phyloP scores from a whole-genome alignment of 441 rosid species.

The Syzygium malaccense region DNA sequence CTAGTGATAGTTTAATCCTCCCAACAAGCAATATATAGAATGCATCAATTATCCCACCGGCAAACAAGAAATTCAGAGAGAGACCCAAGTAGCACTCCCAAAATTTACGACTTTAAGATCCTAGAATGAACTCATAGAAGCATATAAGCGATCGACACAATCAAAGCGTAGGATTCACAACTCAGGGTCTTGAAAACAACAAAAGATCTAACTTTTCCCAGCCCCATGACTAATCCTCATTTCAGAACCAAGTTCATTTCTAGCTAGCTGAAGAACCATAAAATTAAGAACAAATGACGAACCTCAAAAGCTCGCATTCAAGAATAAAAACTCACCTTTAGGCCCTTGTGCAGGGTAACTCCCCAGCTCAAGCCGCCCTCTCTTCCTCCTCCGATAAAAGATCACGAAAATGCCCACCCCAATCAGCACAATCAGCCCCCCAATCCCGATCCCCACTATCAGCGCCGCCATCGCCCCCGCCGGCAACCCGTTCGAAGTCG shows the following conservation, averaged over 20 bases:
- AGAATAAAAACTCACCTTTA: neutral
- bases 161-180: neutral
- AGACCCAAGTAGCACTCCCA: neutral
- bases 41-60: neutral
- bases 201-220: neutral
- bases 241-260: neutral
- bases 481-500: neutral
- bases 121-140: neutral
- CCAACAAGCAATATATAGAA: neutral
- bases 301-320: neutral
- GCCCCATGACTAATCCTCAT: neutral
- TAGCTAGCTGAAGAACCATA: neutral
- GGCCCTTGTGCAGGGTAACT: neutral
- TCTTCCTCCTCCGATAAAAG: conserved; percentile 6
- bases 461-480: neutral
- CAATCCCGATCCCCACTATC: conserved; percentile 1
- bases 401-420: conserved; percentile 1
- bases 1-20: neutral
- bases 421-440: neutral
- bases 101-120: neutral
- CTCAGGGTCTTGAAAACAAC: neutral
- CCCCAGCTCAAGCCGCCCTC: neutral
- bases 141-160: neutral
- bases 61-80: neutral
- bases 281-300: neutral